These are phyloP conservation scores for Botrytis cinerea DNA, from an alignment of 2,329 filamentous ascomycete genomes.

Conservation along the genomic window DNA sequence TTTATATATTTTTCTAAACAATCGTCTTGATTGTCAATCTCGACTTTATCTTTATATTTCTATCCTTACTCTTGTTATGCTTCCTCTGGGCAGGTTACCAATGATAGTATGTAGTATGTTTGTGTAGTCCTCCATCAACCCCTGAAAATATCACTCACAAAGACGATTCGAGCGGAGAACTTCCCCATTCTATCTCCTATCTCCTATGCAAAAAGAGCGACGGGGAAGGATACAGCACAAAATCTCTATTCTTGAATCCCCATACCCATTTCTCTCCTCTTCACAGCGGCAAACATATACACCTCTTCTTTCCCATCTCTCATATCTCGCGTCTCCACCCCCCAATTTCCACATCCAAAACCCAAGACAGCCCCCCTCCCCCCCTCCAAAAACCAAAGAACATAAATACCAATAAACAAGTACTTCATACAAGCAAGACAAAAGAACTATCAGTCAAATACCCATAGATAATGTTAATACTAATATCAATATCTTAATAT, in stretches of 20 bases:
- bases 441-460: not conserved
- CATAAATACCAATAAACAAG: not conserved
- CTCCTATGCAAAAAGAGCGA: not conserved
- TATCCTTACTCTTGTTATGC: not conserved
- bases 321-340: too few species aligned
- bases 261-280: too few species aligned
- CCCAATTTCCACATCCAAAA: not conserved
- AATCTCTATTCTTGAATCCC: not conserved
- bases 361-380: too few species aligned
- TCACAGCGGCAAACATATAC: too few species aligned
- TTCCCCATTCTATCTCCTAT: not conserved
- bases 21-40: too few species aligned
- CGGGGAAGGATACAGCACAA: not conserved
- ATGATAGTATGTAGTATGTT: too few species aligned
- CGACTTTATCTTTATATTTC: not conserved
- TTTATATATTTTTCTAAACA: too few species aligned
- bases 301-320: too few species aligned
- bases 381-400: not conserved
- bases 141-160: not conserved
- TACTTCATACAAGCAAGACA: not conserved
- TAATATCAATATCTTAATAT: not conserved
- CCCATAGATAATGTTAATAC: not conserved
- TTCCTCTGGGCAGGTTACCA: not conserved
- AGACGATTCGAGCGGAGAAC: not conserved
- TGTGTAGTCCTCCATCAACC: too few species aligned